These are phyloP conservation scores for Neurospora sp. DNA, from an alignment of 495 filamentous ascomycete genomes.

Conservation along the genomic window DNA sequence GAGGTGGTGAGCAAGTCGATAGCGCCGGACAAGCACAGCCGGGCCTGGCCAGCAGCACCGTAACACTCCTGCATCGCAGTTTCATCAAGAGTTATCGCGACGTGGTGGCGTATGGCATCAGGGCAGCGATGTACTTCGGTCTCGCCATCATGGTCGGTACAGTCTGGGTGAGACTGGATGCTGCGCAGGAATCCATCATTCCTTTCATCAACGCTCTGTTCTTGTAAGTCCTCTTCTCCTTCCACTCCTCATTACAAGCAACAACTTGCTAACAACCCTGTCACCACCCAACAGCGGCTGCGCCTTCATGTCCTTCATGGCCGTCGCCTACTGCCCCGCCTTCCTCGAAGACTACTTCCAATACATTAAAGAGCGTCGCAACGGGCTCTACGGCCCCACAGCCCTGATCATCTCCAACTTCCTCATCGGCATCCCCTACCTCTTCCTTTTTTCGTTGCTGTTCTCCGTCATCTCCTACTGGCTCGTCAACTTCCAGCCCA, in stretches of 20 bases:
- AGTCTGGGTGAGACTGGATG: conserved; percentile 62
- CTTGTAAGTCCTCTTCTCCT: conserved; percentile 13
- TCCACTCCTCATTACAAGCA: background rate
- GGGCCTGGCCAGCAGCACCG: conserved; percentile 10
- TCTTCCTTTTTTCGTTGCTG: conserved; percentile 64
- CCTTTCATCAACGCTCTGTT: conserved; percentile 71
- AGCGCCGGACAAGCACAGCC: conserved; percentile 12
- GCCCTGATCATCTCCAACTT: conserved; percentile 71
- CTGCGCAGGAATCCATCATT: conserved; percentile 58
- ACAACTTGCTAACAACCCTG: conserved; percentile 14
- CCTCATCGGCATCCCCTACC: conserved; percentile 67
- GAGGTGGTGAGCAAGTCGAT: background rate
- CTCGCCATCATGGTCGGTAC: conserved; percentile 84
- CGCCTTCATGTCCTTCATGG: conserved; percentile 90
- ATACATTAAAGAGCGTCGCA: conserved; percentile 69
- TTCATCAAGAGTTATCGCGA: conserved; percentile 77
- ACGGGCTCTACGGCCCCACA: conserved; percentile 66
- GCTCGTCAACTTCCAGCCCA: conserved; percentile 66
- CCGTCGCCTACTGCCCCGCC: conserved; percentile 72
- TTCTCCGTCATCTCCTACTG: conserved; percentile 71
- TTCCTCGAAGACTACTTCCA: conserved; percentile 68
- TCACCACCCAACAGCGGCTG: conserved; percentile 54
- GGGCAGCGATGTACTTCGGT: conserved; percentile 66
- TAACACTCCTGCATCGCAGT: conserved; percentile 53
- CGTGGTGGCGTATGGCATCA: conserved; percentile 70